These are phyloP conservation scores for Wickerhamomyces sp. DNA, from an alignment of 1,139 yeast species.

Conservation along the genomic window DNA sequence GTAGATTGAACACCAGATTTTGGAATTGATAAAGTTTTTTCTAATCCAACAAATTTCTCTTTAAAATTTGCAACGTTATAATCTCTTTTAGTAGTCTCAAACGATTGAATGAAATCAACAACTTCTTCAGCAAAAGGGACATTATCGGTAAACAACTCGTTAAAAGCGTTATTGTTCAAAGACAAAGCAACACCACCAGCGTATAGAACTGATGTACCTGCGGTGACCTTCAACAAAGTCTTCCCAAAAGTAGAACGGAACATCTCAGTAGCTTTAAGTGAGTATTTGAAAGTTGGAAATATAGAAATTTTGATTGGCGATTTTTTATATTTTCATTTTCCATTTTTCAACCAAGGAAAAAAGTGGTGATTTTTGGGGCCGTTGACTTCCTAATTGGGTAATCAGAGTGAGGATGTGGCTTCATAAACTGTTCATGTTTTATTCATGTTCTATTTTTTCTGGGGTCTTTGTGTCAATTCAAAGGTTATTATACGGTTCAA, in stretches of 20 bases:
- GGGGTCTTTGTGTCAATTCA: no score
- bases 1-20: conserved; percentile 34
- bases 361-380: conserved; percentile 1
- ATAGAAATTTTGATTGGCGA: not conserved
- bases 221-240: conserved; percentile 30
- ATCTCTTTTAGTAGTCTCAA: conserved; percentile 32
- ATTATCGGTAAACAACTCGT: conserved; percentile 48
- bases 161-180: conserved; percentile 37
- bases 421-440: no score
- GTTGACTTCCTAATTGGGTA: conserved; percentile 17
- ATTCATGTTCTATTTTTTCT: no score
- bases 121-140: conserved; percentile 56
- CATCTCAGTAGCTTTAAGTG: conserved; percentile 7
- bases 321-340: no score
- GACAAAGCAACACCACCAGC: conserved; percentile 41
- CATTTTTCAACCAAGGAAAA: not conserved
- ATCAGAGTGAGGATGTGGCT: not conserved
- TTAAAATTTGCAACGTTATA: conserved; percentile 30
- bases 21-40: conserved; percentile 40
- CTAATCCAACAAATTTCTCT: conserved; percentile 32
- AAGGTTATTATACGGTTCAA: no score
- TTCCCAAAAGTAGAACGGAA: conserved; percentile 29
- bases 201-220: conserved; percentile 34
- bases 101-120: conserved; percentile 43
- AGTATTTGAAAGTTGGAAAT: not conserved